Evolutionary conservation across 176 grass and related monocot species (phyloP), one percentile per base, ranked within the genome.

Genomic region (Triticum dicoccoides): DNA sequence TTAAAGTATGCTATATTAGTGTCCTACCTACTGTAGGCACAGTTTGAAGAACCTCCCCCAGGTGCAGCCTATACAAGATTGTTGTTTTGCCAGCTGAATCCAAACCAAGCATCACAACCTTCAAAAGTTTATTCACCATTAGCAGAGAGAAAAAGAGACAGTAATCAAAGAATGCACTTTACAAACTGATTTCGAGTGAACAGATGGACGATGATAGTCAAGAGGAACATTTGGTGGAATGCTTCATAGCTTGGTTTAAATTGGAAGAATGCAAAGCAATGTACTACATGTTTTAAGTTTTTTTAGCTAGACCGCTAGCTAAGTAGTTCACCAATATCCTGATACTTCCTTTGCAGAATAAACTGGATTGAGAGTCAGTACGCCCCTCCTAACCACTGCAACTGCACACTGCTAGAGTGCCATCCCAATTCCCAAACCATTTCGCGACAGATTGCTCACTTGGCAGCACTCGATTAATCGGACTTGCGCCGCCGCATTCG

Each of bases 71-170:
- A 80, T 97, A 97, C 84, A 97, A 51, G 61, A 97, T 91, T 58
- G 95, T 97, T 83, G 95, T 94, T 85, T 97, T 97, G 80, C 95
- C 92, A 90, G 95, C 95, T 85, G 92, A 82, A 80, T 97, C 95
- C 80, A 97, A 81, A 90, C 95, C 95, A 85, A 97, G 88, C 95
- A 97, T 97, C 87, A 94, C 95, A 82, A 97, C 95, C 95, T 97
- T 86, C 45, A 79, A 82, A 68, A 88, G 59, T 54, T 69, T 30
- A 34, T 27, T 33, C 27, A 78, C 18, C 41, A 64, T 85, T 62
- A 91, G 71, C n/a, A 4, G 45, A 54, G 11, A 86, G 30, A 54
- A 85, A 44, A 6, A 24, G 9, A 45, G 44, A 80, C 21, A 87
- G 72, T 18, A 29, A 51, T 5, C 0, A 0, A 71, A 12, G 9